These are phyloP conservation scores for Curvularia eragrostidis DNA, from an alignment of 2,329 filamentous ascomycete species.

Conservation along the genomic window DNA sequence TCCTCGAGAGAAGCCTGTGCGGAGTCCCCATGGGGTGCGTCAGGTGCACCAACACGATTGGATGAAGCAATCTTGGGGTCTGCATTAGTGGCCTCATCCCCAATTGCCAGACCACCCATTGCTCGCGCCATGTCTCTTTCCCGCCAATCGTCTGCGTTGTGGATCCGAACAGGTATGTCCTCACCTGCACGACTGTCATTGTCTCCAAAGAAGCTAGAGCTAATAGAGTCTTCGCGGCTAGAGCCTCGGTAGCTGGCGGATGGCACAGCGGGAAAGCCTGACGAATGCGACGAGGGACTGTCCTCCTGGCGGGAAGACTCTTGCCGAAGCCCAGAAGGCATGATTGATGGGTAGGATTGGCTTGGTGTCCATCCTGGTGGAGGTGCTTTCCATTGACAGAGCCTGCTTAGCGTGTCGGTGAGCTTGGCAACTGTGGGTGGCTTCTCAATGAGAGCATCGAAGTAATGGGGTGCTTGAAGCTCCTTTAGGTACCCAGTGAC, in stretches of 20 bases:
- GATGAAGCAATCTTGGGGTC: slow-evolving; percentile 43
- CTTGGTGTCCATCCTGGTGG: slow-evolving; percentile 62
- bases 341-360: slow-evolving; percentile 53
- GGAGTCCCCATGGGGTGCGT: slow-evolving; percentile 58
- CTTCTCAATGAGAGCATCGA: slow-evolving; percentile 94
- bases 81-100: slow-evolving; percentile 62
- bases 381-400: slow-evolving; percentile 93
- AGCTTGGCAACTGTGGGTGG: slow-evolving; percentile 92
- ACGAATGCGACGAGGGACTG: slow-evolving; percentile 81
- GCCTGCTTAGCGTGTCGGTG: slow-evolving; percentile 81
- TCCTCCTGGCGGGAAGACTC: slow-evolving; percentile 71
- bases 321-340: slow-evolving; percentile 68
- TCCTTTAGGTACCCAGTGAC: slow-evolving; percentile 99
- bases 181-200: slow-evolving; percentile 76
- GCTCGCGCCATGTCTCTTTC: slow-evolving; percentile 60
- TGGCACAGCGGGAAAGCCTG: slow-evolving; percentile 74
- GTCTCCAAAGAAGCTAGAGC: slow-evolving; percentile 86
- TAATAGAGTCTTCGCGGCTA: slow-evolving; percentile 86
- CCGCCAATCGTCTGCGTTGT: slow-evolving; percentile 78
- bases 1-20: slow-evolving; percentile 64
- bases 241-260: slow-evolving; percentile 79
- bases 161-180: slow-evolving; percentile 77
- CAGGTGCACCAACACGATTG: slow-evolving; percentile 45
- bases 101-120: slow-evolving; percentile 76
- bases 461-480: slow-evolving; percentile 91